A percentile compares a stretch with the other conserved stretches of the same genome.
phyloP scores from a whole-genome alignment of 768 basidiomycete genomes.

The Leucocoprinus leucothites region DNA sequence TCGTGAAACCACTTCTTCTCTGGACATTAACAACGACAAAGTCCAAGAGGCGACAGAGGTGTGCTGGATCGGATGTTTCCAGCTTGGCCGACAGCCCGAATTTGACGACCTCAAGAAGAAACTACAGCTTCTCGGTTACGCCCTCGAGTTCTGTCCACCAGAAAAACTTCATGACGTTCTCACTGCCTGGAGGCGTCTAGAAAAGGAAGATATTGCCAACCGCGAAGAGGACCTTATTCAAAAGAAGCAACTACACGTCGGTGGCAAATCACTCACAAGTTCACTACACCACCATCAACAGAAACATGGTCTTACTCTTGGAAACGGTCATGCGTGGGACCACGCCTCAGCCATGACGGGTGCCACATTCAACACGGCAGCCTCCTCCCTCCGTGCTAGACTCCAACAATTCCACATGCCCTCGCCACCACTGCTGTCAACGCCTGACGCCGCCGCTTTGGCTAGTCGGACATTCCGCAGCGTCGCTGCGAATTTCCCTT shows the following conservation, averaged over 20 bases:
- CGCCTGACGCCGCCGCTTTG: slow-evolving; percentile 77
- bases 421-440: slow-evolving; percentile 61
- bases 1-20: slow-evolving; percentile 26
- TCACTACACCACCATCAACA: slow-evolving; percentile 10
- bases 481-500: slow-evolving; percentile 74
- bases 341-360: slow-evolving; percentile 8
- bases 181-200: slow-evolving; percentile 69
- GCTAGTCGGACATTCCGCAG: slow-evolving; percentile 77
- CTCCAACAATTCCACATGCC: slow-evolving; percentile 70
- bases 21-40: slow-evolving; percentile 32
- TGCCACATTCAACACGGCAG: slow-evolving; percentile 30
- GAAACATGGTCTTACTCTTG: slow-evolving; percentile 11
- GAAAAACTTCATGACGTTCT: slow-evolving; percentile 80
- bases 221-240: slow-evolving; percentile 38
- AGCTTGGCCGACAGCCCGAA: slow-evolving; percentile 80
- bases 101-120: slow-evolving; percentile 67
- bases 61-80: slow-evolving; percentile 88
- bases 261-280: slow-evolving; percentile 4
- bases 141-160: slow-evolving; percentile 82
- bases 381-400: slow-evolving; percentile 55
- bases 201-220: slow-evolving; percentile 56
- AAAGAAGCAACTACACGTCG: slow-evolving; percentile 12
- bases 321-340: slow-evolving; percentile 9
- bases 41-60: slow-evolving; percentile 69
- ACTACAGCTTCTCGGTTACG: slow-evolving; percentile 70